Evolutionary conservation across 345 rosid genomes (phyloP), one percentile per base, ranked within the genome.

Genomic region (Murraya paniculata): DNA sequence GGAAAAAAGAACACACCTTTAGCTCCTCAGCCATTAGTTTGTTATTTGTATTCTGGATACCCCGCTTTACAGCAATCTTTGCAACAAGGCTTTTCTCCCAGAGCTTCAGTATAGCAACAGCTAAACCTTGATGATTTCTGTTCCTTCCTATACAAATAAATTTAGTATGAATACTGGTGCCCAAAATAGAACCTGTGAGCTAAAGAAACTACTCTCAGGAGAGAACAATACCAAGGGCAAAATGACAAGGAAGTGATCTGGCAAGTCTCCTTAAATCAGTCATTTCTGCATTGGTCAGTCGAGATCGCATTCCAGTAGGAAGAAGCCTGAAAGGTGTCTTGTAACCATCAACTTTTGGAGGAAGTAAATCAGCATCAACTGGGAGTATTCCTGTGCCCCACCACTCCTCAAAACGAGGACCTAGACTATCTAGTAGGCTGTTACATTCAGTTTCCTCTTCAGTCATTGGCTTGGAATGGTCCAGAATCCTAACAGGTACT

Each of bases 331-430:
- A 90, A 31, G 99, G 99, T n/a, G 99, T 91, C 81, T 90, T 94
- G 75, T 92, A 97, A 71, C 88, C 96, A 41, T 94, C 90, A 88
- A 97, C 72, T 67, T 87, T 91, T 60, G 84, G 88, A 82, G 98
- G 96, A 82, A 97, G 97, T 61, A 90, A 84, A 86, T 94, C 98
- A 27, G 98, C 99, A 87, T 97, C 92, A 72, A 97, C 98, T 1
- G 98, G 99, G 70, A 94, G 92, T 36, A 97, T 83, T 73, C 99
- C 99, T 19, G 98, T 97, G 60, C 99, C 99, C 99, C 99, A 97
- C 94, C 95, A 94, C 82, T 90, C 99, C 22, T 89, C 90, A 73
- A 94, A 97, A 66, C 98, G 95, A 76, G 97, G 92, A 41, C 99
- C 99, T 77, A 97, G 87, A 81, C 92, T 90, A 81, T 97, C 99